phyloP scores from a whole-genome alignment of 2,329 filamentous ascomycete genomes.

The Cladobotryum protrusum region DNA sequence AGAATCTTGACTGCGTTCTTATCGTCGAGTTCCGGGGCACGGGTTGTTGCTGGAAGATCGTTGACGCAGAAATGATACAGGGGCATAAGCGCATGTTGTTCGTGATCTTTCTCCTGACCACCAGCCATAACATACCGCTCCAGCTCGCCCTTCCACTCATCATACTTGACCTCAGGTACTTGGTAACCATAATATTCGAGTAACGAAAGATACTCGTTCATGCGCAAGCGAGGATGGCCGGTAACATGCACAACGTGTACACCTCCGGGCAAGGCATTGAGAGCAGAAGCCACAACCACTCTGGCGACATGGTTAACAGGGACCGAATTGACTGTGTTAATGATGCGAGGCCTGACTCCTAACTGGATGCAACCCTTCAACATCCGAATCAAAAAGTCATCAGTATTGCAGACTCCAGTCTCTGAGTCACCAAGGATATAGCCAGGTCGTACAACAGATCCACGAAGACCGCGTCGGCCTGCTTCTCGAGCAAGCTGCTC shows the following conservation, averaged over 20 bases:
- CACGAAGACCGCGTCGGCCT: slow-evolving; percentile 66
- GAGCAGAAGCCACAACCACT: slow-evolving; percentile 68
- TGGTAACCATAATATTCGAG: slow-evolving; percentile 67
- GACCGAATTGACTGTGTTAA: slow-evolving; percentile 86
- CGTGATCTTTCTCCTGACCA: slow-evolving; percentile 19
- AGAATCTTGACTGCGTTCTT: slow-evolving; percentile 59
- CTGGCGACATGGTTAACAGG: slow-evolving; percentile 78
- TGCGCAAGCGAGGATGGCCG: slow-evolving; percentile 67
- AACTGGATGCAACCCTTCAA: slow-evolving; percentile 85
- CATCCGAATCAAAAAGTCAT: slow-evolving; percentile 86
- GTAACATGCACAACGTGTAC: slow-evolving; percentile 70
- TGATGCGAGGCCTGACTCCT: slow-evolving; percentile 66
- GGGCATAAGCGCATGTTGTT: slow-evolving; percentile 41
- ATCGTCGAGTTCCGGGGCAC: slow-evolving; percentile 61
- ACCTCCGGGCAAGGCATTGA: slow-evolving; percentile 50
- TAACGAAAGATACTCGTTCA: slow-evolving; percentile 68
- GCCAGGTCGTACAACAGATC: slow-evolving; percentile 73
- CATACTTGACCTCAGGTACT: slow-evolving; percentile 68
- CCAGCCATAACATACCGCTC: slow-evolving; percentile 22
- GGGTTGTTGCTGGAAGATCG: slow-evolving; percentile 60
- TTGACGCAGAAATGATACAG: slow-evolving; percentile 67
- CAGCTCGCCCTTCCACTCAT: slow-evolving; percentile 24
- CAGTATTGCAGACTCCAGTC: slow-evolving; percentile 68
- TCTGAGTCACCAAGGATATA: slow-evolving; percentile 73
- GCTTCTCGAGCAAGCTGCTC: slow-evolving; percentile 70